Evolutionary conservation across 129 eudicot species (phyloP), one percentile per base, ranked within the genome.

Genomic region (Oenanthe sinensis): DNA sequence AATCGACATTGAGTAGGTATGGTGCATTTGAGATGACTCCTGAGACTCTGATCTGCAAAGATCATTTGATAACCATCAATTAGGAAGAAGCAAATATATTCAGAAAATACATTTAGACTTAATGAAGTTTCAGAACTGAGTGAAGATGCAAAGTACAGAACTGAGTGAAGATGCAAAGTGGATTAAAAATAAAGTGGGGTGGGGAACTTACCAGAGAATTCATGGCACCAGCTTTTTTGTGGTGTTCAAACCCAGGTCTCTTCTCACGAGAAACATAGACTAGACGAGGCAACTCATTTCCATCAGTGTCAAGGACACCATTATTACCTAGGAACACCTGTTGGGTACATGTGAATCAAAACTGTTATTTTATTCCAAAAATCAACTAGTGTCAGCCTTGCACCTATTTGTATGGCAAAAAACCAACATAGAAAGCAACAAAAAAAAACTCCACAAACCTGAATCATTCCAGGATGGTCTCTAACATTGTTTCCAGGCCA

Each of bases 401-500:
- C 74, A 28, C 17, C 43, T 33, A 28, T 14, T 33, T 68, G 17
- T 30, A 11, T 45, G 30, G 48, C 45, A 44, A 8, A 30, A 62
- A 63, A 63, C 17, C 8, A 12, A 15, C 19, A 13, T 8, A 36
- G n/a, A 37, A 36, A 8, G 50, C 46, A 28, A 47, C 45, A 16
- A 45, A 77, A 78, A 54, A 83, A 36, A 78, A 49, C 26, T 20
- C 22, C 36, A 73, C 50, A 37, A n/a, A 84, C 87, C 87, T 84
- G 87, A 42, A 84, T 84, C 87, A 84, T 84, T 76, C 87, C 87
- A 30, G 87, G 87, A 77, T 84, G 87, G 46, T 84, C 87, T 82
- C 87, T 80, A 72, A 84, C 84, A 48, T 84, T 80, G 55, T 84
- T 84, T 37, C 87, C 87, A 0, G 87, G 87, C 87, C 87, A 84